Base-by-base conservation (phyloP, 495 filamentous ascomycete genomes). In the Aspergillus egyptiacus region DNA sequence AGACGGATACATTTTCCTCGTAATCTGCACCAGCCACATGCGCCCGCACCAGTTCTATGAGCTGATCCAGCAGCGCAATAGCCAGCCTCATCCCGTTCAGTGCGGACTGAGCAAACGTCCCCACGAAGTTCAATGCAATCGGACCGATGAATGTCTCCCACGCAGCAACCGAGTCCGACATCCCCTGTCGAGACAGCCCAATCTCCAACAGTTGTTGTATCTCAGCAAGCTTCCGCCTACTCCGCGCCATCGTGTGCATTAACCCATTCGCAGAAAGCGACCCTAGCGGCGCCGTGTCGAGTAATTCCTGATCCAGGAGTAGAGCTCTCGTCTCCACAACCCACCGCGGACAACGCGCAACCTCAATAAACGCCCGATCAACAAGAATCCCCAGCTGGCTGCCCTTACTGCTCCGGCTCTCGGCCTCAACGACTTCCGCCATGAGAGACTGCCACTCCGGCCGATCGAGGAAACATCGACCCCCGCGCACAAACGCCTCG, bases 391-490 rank as follows among this genome's bases (percentile, higher is more conserved):
- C 51, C 13, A 58, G 47, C 15, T 46, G 31, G 20, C 51, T 55
- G 19, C 50, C 37, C 22, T 38, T 47, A 0, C 42, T 23, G 25
- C 50, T 45, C 18, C 44, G 22, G 1, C 28, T 33, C 31, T 55
- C 52, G 35, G 46, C 38, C 6, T 49, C 31, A 18, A 43, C 48
- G 9, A 64, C 25, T 14, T 59, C 39, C 6, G 27, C 20, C 28
- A 51, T 42, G 19, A 61, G 44, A 11, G 33, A 23, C n/a, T 51
- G 51, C 63, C 61, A 65, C 37, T 57, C 52, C 2, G 55, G 51
- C 4, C 44, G 18, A 8, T 51, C 49, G 0, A 64, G 47, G 39
- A 64, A 64, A 30, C 61, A 66, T 5, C 54, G 15, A 14, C 33
- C 52, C 2, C 57, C 51, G 22, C 55, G 49, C 2, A 55, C 33